phyloP scores from a whole-genome alignment of 164 flowering plant species.

The Umbilicus rupestris region DNA sequence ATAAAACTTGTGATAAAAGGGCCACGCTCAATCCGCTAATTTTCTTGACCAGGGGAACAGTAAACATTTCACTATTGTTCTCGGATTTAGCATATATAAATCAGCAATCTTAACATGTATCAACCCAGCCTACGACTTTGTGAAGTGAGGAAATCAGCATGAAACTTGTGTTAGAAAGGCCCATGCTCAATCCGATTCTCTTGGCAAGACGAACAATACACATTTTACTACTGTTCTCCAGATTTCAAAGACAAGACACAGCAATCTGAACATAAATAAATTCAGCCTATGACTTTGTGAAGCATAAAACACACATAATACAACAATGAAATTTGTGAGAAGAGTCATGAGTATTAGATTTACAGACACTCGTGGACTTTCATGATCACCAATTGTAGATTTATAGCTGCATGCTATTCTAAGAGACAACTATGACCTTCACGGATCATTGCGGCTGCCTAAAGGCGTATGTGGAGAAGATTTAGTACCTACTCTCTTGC shows the following conservation, averaged over 20 bases:
- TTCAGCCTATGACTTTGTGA: not conserved
- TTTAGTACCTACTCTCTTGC: constrained; percentile 52
- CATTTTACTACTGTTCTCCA: not conserved
- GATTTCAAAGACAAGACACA: not conserved
- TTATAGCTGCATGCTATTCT: not conserved
- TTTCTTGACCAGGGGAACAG: not conserved
- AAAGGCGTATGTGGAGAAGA: not conserved
- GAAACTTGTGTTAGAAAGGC: not conserved
- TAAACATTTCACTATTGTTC: too few relatives aligned
- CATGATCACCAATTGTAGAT: not conserved
- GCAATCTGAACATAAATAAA: not conserved
- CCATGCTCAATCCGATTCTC: not conserved
- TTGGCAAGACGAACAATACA: not conserved
- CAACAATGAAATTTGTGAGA: not conserved
- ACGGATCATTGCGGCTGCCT: not conserved
- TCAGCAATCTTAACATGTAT: too few relatives aligned
- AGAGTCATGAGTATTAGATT: not conserved
- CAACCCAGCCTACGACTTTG: not conserved
- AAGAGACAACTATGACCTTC: not conserved
- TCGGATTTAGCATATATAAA: too few relatives aligned
- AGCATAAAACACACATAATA: not conserved
- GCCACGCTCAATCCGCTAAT: not conserved
- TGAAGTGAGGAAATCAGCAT: not conserved
- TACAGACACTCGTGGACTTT: not conserved
- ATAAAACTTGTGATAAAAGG: not conserved